Evolutionary conservation across 2,329 filamentous ascomycete species (phyloP).

Genomic region (Neopestalotiopsis rosae): DNA sequence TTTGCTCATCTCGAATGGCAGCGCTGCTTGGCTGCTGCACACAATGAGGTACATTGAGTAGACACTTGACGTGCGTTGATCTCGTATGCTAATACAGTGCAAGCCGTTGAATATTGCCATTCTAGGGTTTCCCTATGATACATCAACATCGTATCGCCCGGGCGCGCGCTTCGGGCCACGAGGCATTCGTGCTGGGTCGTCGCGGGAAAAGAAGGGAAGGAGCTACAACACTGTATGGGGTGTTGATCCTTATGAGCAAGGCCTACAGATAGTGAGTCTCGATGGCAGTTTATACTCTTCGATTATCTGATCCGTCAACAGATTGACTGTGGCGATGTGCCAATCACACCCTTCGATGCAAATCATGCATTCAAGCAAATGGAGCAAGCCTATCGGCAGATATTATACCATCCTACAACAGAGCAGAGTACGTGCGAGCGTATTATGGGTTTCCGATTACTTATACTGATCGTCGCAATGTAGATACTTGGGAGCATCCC

Average conservation of each 20-base stretch:
- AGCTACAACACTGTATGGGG: constrained; percentile 19
- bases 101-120: constrained; percentile 10
- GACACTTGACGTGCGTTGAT: background rate
- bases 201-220: constrained; percentile 16
- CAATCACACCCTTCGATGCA: constrained; percentile 27
- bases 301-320: background rate
- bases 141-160: background rate
- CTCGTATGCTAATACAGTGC: background rate
- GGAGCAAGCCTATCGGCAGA: constrained; percentile 24
- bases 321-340: constrained; percentile 28
- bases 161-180: constrained; percentile 6
- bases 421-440: constrained; percentile 5
- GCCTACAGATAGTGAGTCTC: constrained; percentile 11
- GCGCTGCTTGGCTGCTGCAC: constrained; percentile 16
- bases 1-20: constrained; percentile 19
- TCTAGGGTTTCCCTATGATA: constrained; percentile 13
- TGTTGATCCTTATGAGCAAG: constrained; percentile 17
- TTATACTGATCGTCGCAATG: background rate
- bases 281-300: background rate
- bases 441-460: background rate
- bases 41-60: background rate
- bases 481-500: constrained; percentile 20
- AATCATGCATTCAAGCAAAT: constrained; percentile 29
- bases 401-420: constrained; percentile 15
- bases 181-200: constrained; percentile 10